Evolutionary conservation across 257 asterid genomes (phyloP), one percentile per base, ranked within the genome.

Genomic region (Solanum lycopersicoides): DNA sequence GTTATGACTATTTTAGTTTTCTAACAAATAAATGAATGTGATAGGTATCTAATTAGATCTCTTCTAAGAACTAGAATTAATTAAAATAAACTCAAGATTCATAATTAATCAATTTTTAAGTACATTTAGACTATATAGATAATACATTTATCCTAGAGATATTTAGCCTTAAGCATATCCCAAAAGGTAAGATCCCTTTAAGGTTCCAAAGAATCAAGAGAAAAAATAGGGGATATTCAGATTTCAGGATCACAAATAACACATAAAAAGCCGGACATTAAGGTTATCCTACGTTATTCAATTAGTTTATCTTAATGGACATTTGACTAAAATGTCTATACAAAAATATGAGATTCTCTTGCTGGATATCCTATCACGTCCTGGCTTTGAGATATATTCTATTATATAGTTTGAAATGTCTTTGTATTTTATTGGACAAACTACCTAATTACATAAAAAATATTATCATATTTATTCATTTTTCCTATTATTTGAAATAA

Each of bases 141-240:
- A 34, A 84, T 66, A 41, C 39, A 3, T 42, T 28, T 14, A n/a
- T 23, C 79, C 37, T 3, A 32, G 68, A 79, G 77, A 44, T 41
- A 13, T 21, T 86, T 37, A 91, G 87, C 87, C 86, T 88, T 71
- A 72, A 88, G 82, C 69, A 42, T 88, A 44, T 83, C 37, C 50
- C 89, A 83, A 90, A 89, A 85, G 91, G 91, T 89, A 91, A 86
- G 91, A 87, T 86, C 89, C 92, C 92, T 90, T 89, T 88, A 86
- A 84, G 73, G 83, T 74, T 35, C 83, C 53, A 84, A 80, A 86
- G 91, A 89, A 90, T 87, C 87, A 89, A 72, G 86, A 86, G 77
- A 37, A 20, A 72, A 66, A 56, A 30, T 10, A 63, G 9, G 44
- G 85, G 68, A 80, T 47, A 80, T 80, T 80, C 85, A 80, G 68